Evolutionary conservation across 352 stramenopile species (phyloP).

Genomic region (Hyaloperonospora brassicae): DNA sequence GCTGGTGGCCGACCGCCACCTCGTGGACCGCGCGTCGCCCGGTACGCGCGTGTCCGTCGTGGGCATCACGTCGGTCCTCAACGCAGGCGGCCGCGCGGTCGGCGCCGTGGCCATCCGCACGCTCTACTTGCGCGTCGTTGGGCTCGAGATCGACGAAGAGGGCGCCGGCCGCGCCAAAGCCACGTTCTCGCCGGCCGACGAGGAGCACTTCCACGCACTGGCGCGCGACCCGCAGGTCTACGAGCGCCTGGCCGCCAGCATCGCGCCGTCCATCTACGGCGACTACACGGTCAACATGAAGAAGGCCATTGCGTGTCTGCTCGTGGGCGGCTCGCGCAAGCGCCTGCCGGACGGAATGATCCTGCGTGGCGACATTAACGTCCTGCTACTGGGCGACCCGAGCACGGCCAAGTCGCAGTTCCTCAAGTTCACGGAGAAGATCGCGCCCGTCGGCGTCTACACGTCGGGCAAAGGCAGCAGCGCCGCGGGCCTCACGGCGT

Average conservation of each 20-base stretch:
- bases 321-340: slow-evolving; percentile 93
- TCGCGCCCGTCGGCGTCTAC: slow-evolving; percentile 97
- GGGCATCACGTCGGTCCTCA: slow-evolving; percentile 93
- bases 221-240: slow-evolving; percentile 88
- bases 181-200: slow-evolving; percentile 94
- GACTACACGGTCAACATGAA: slow-evolving; percentile 98
- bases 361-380: slow-evolving; percentile 97
- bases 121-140: slow-evolving; percentile 93
- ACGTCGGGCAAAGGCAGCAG: slow-evolving; percentile 97
- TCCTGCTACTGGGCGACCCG: slow-evolving; percentile 96
- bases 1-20: slow-evolving; percentile 90
- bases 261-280: slow-evolving; percentile 93
- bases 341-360: slow-evolving; percentile 93
- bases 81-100: slow-evolving; percentile 60
- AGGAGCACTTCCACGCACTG: slow-evolving; percentile 95
- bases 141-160: slow-evolving; percentile 92
- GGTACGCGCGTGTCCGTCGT: slow-evolving; percentile 95
- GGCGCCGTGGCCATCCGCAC: slow-evolving; percentile 86
- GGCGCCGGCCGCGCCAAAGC: slow-evolving; percentile 81
- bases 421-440: slow-evolving; percentile 95
- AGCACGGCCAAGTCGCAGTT: slow-evolving; percentile 98
- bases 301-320: slow-evolving; percentile 91
- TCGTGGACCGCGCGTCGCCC: slow-evolving; percentile 93
- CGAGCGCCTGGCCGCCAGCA: slow-evolving; percentile 84
- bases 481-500: slow-evolving; percentile 95